phyloP scores from a whole-genome alignment of 2,329 filamentous ascomycete genomes.

The Monosporascus sp. region DNA sequence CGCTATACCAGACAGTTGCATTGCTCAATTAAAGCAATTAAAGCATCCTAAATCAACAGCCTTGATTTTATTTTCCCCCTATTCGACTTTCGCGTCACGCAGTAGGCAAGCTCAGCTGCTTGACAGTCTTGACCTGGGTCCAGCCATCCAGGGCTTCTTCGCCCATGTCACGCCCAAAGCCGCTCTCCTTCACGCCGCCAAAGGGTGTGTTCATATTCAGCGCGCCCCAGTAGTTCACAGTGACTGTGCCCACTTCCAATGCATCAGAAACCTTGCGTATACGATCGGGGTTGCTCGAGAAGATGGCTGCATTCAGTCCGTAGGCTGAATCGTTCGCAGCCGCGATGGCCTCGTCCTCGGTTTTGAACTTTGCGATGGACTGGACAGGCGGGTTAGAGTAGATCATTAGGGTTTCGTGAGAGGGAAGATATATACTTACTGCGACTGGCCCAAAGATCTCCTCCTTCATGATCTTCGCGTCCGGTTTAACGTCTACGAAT shows the following conservation, averaged over 20 bases:
- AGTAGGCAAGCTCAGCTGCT: background rate
- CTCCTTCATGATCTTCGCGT: constrained; percentile 87
- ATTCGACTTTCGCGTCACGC: too few relatives aligned
- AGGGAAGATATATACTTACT: background rate
- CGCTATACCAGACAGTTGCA: too few relatives aligned
- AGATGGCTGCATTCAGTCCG: constrained; percentile 60
- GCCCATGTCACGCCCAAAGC: constrained; percentile 21
- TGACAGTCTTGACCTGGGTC: constrained; percentile 2
- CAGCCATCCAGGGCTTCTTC: constrained; percentile 6
- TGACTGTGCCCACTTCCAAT: constrained; percentile 28
- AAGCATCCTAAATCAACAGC: too few relatives aligned
- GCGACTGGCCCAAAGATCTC: constrained; percentile 86
- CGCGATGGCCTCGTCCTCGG: constrained; percentile 58
- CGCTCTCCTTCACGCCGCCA: constrained; percentile 25
- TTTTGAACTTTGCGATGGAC: constrained; percentile 58
- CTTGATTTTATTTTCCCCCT: too few relatives aligned
- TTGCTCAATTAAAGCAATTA: too few relatives aligned
- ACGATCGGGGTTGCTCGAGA: constrained; percentile 61
- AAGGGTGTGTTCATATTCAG: constrained; percentile 9
- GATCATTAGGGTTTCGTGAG: background rate
- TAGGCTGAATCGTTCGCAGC: constrained; percentile 59
- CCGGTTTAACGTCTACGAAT: constrained; percentile 70
- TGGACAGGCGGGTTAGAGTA: background rate
- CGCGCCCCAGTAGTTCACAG: constrained; percentile 6
- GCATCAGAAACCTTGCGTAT: constrained; percentile 59